Conservation (phyloP, 1,139 yeast genomes). For the Fermentozyma sake region DNA sequence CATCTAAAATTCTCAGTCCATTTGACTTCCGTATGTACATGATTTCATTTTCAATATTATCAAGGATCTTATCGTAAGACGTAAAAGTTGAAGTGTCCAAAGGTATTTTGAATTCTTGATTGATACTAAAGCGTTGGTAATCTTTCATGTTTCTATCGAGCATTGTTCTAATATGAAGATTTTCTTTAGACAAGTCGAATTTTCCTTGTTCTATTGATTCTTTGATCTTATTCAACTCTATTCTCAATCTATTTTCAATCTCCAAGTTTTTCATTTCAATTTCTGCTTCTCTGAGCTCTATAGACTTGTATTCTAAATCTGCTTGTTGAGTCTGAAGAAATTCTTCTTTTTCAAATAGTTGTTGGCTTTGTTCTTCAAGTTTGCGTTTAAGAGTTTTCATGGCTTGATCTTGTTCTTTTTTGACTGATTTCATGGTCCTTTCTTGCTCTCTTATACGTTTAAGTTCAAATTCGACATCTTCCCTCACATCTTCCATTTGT, state of each 20-base stretch:
- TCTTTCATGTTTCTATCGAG: conserved; percentile 9
- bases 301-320: conserved; percentile 5
- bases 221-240: conserved; percentile 8
- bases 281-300: conserved; percentile 7
- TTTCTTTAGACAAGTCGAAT: conserved; percentile 9
- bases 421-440: no score
- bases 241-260: conserved; percentile 3
- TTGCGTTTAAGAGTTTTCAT: no score
- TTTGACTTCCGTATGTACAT: conserved; percentile 1
- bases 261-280: conserved; percentile 3
- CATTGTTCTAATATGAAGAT: conserved; percentile 7
- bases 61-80: conserved; percentile 7
- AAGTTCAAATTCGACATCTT: no score
- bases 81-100: no score
- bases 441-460: no score
- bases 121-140: conserved; percentile 6
- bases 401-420: no score
- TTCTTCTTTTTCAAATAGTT: conserved; percentile 1
- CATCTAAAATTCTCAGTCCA: not conserved
- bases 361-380: no score
- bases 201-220: conserved; percentile 8
- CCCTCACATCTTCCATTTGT: conserved; percentile 1
- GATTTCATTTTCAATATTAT: conserved; percentile 9
- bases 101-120: conserved; percentile 4
- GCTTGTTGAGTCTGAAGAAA: conserved; percentile 4